phyloP scores from a whole-genome alignment of 1,139 yeast species.

The Meyerozyma athensensis region DNA sequence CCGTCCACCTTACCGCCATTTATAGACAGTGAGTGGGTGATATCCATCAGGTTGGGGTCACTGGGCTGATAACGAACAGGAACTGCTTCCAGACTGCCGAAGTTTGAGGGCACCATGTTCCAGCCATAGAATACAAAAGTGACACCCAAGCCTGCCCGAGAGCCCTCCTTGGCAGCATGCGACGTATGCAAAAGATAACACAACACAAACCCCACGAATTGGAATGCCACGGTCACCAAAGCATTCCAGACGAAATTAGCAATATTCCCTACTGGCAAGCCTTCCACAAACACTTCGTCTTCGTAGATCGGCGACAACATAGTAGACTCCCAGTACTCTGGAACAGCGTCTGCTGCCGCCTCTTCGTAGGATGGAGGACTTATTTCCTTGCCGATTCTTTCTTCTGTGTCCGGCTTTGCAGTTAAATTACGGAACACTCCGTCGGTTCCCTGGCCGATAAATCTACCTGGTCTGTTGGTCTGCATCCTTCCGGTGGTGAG shows the following conservation, averaged over 20 bases:
- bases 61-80: conserved; percentile 46
- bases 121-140: conserved; percentile 78
- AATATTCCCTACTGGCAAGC: conserved; percentile 91
- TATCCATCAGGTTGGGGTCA: conserved; percentile 54
- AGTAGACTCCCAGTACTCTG: conserved; percentile 95
- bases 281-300: conserved; percentile 92
- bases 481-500: conserved; percentile 43
- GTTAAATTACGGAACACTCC: conserved; percentile 90
- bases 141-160: conserved; percentile 87
- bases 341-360: conserved; percentile 91
- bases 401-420: conserved; percentile 74
- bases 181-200: conserved; percentile 92
- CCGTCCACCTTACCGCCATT: conserved; percentile 42
- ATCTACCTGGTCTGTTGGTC: conserved; percentile 39
- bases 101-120: conserved; percentile 60
- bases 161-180: conserved; percentile 96
- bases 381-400: conserved; percentile 33
- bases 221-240: conserved; percentile 84
- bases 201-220: conserved; percentile 85
- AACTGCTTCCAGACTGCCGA: conserved; percentile 35
- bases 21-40: conserved; percentile 32
- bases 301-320: conserved; percentile 76
- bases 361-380: conserved; percentile 93
- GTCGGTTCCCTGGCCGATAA: conserved; percentile 61
- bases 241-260: conserved; percentile 88